These are phyloP conservation scores for Pythium scleroteichum DNA, from an alignment of 352 stramenopile species.

Conservation along the genomic window DNA sequence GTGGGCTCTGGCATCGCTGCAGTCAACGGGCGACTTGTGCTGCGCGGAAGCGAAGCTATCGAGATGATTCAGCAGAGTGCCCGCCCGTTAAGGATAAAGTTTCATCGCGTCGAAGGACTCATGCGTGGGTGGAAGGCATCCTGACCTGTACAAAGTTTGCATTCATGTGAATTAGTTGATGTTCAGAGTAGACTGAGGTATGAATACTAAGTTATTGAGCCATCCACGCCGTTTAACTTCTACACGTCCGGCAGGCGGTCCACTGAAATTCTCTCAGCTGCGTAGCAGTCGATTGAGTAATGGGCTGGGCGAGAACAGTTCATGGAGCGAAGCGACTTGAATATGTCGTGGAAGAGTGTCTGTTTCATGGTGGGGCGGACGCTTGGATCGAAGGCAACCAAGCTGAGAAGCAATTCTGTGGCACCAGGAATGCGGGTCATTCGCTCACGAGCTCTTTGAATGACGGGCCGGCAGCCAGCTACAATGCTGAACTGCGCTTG, in stretches of 20 bases:
- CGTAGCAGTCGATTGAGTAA: slow-evolving; percentile 66
- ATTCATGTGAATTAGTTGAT: too few relatives aligned
- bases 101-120: slow-evolving; percentile 77
- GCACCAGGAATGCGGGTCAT: slow-evolving; percentile 46
- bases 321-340: slow-evolving; percentile 38
- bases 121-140: slow-evolving; percentile 62
- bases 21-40: slow-evolving; percentile 58
- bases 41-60: slow-evolving; percentile 53
- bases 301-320: slow-evolving; percentile 29
- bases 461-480: slow-evolving; percentile 44
- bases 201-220: slow-evolving; percentile 13
- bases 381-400: slow-evolving; percentile 66
- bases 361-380: slow-evolving; percentile 68
- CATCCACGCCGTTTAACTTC: too few relatives aligned
- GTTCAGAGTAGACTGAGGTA: background rate
- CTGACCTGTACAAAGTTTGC: background rate
- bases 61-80: slow-evolving; percentile 48
- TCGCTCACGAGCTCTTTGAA: slow-evolving; percentile 52
- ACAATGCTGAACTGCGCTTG: slow-evolving; percentile 49
- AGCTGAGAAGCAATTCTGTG: slow-evolving; percentile 43
- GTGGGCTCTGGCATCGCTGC: slow-evolving; percentile 67
- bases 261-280: slow-evolving; percentile 11
- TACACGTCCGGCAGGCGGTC: slow-evolving; percentile 46
- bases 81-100: slow-evolving; percentile 61
- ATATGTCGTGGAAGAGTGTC: slow-evolving; percentile 60